Base-by-base conservation (phyloP, 192 early-diverging fungal species). In the Entrophospora sp. region DNA sequence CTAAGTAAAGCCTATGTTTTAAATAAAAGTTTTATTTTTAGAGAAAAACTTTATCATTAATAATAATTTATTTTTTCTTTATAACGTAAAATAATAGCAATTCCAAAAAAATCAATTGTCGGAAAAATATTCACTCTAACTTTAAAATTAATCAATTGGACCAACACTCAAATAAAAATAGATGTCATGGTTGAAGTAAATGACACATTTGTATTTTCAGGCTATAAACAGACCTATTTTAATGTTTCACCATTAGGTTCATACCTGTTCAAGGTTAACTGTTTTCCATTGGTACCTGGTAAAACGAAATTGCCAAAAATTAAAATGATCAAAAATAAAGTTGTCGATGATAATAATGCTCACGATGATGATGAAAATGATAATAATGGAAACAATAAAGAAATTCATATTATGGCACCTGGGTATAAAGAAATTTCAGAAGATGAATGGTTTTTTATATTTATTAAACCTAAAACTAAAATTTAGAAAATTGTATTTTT, bases 181-280 rank as follows among this genome's bases (percentile, higher is more conserved):
- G 49, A 73, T 5, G 76, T 80, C 42, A 56, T 76, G 5, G 79
- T 88, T 16, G 88, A 90, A 60, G 63, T 82, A 1, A 73, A 80
- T 7, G 90, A 92, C 12, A 78, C 77, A 22, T 90, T 90, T 74
- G 86, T 89, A 1, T 90, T 86, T 67, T 73, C 84, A n/a, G 90
- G 90, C n/a, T 81, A 79, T 22, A 89, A 87, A 73, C 82, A 83
- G 40, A 64, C 77, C 5, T 68, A 70, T 5, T 60, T 84, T 31
- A 75, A 75, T 6, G 53, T 92, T 0, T 77, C 89, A 2, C 90
- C 90, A 0, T 72, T 83, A 14, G 70, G 78, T 3, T 71, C 67
- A 10, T 62, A 72, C 16, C 57, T 46, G 0, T 71, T 90, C 49
- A 66, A 75, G 49, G 82, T 81, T 70, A 83, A 77, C 32, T 82